A percentile compares a stretch with the other conserved stretches of the same genome.
Conservation (phyloP, 2,329 filamentous ascomycete genomes). For the Ophiostoma sp. region DNA sequence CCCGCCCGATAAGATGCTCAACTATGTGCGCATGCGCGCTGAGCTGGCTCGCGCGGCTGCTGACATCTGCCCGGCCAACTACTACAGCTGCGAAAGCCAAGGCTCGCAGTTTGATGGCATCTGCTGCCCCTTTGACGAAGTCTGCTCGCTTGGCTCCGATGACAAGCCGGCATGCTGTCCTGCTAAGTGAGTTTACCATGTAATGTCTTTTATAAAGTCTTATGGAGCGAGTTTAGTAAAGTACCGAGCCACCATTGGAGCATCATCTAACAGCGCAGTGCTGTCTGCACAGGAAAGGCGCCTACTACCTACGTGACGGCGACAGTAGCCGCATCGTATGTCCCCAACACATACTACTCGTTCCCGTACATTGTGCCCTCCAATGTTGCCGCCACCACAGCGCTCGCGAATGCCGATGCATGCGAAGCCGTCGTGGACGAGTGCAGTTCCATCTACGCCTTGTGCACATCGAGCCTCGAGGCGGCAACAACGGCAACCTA, state of each 20-base stretch:
- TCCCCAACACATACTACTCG: constrained; percentile 54
- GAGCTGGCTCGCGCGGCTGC: not conserved
- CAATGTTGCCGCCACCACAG: constrained; percentile 33
- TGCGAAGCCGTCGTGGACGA: constrained; percentile 49
- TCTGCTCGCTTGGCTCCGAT: constrained; percentile 46
- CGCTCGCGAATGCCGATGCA: constrained; percentile 46
- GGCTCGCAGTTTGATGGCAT: constrained; percentile 45
- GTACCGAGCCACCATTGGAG: no score
- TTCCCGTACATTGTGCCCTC: constrained; percentile 50
- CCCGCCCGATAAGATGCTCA: not conserved
- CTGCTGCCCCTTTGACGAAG: constrained; percentile 49
- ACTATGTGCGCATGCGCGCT: not conserved
- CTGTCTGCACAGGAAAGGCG: constrained; percentile 53
- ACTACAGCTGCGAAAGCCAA: constrained; percentile 46
- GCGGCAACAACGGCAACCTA: constrained; percentile 30
- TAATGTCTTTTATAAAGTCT: no score
- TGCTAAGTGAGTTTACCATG: constrained; percentile 39
- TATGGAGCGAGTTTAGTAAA: no score
- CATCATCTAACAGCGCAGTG: constrained; percentile 44
- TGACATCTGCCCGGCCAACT: constrained; percentile 43
- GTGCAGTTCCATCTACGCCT: constrained; percentile 51
- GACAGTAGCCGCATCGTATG: constrained; percentile 43
- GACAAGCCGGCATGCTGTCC: constrained; percentile 52
- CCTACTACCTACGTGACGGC: constrained; percentile 37
- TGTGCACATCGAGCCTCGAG: constrained; percentile 48